These are phyloP conservation scores for Artomyces pyxidatus DNA, from an alignment of 768 basidiomycete genomes.

Conservation along the genomic window DNA sequence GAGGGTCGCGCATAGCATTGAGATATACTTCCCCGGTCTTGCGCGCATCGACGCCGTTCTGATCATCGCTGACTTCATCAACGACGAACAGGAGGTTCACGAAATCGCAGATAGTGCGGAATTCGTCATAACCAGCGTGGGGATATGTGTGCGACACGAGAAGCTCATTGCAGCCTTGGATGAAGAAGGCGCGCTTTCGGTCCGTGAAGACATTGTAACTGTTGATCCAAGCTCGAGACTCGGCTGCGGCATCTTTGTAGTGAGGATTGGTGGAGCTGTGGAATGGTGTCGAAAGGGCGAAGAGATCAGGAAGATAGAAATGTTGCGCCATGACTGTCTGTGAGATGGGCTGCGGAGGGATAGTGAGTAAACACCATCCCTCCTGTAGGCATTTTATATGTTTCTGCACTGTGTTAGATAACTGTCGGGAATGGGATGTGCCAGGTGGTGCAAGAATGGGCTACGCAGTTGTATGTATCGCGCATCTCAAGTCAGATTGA, in stretches of 20 bases:
- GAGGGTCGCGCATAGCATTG: constrained; percentile 45
- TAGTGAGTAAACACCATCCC: too few relatives aligned
- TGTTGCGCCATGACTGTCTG: constrained; percentile 15
- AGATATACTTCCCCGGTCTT: constrained; percentile 47
- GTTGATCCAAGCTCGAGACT: constrained; percentile 60
- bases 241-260: constrained; percentile 47
- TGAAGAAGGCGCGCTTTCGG: constrained; percentile 55
- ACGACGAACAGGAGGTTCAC: constrained; percentile 47
- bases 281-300: constrained; percentile 35
- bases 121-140: constrained; percentile 50
- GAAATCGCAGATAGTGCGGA: constrained; percentile 58
- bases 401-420: too few relatives aligned
- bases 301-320: constrained; percentile 52
- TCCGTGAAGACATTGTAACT: constrained; percentile 53
- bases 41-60: constrained; percentile 49
- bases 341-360: too few relatives aligned
- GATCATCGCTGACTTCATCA: constrained; percentile 66
- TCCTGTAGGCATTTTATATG: too few relatives aligned
- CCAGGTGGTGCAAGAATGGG: too few relatives aligned
- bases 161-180: constrained; percentile 55
- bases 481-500: too few relatives aligned
- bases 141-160: constrained; percentile 58
- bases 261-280: constrained; percentile 49
- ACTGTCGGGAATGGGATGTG: too few relatives aligned
- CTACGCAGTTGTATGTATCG: too few relatives aligned